Percentiles rank a stretch among this genome's conserved stretches.
These are phyloP conservation scores for Penicillium sp. DNA, from an alignment of 2,329 filamentous ascomycete species.

Conservation along the genomic window DNA sequence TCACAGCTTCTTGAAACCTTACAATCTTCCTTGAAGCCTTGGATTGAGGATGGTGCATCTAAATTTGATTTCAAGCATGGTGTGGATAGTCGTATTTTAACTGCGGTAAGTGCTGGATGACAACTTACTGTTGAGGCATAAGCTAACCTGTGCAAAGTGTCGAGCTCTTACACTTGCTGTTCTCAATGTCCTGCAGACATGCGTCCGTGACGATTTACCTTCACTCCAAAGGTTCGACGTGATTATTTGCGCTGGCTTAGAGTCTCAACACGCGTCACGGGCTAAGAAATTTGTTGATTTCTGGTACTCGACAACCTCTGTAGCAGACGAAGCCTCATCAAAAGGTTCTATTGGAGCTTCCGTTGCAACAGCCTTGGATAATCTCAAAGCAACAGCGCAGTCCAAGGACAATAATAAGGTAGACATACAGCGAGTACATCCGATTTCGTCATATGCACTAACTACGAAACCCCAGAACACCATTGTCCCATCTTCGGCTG, in stretches of 20 bases:
- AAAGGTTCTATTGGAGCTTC: slow-evolving; percentile 63
- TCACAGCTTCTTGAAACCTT: slow-evolving; percentile 59
- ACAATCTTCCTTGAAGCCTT: slow-evolving; percentile 48
- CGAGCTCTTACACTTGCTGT: slow-evolving; percentile 33
- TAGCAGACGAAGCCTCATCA: slow-evolving; percentile 61
- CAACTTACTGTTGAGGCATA: neutral
- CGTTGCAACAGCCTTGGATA: slow-evolving; percentile 38
- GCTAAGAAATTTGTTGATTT: slow-evolving; percentile 54
- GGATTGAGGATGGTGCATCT: slow-evolving; percentile 34
- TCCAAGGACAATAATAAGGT: neutral
- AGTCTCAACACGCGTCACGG: slow-evolving; percentile 52
- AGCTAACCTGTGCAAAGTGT: slow-evolving; percentile 30
- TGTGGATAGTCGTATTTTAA: slow-evolving; percentile 32
- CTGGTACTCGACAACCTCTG: slow-evolving; percentile 70
- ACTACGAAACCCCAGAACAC: neutral
- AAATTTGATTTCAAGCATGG: slow-evolving; percentile 28
- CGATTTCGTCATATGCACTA: neutral
- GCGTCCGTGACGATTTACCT: slow-evolving; percentile 25
- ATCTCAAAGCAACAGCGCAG: neutral
- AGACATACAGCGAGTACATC: neutral
- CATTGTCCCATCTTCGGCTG: neutral
- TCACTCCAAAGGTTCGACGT: slow-evolving; percentile 54
- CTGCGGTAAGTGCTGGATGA: slow-evolving; percentile 31
- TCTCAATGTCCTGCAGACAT: slow-evolving; percentile 32
- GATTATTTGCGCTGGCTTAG: slow-evolving; percentile 55